Base-by-base conservation (phyloP, 2,329 filamentous ascomycete species). In the Aspergillus luchuensis region DNA sequence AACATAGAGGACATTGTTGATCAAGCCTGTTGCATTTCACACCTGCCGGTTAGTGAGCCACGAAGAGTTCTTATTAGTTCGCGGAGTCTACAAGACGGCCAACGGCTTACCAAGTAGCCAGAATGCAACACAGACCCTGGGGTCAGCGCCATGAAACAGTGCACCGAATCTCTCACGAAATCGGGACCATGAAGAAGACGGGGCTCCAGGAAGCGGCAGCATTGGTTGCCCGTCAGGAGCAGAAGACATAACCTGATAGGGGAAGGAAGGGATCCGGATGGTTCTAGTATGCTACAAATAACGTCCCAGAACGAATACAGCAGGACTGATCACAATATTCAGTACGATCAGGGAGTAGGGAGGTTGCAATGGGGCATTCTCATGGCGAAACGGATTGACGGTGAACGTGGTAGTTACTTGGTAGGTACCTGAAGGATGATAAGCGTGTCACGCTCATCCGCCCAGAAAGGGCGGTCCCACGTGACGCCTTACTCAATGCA, bases 1-100 rank as follows among this genome's bases (percentile, higher is more conserved):
- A 58, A 98, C 94, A 78, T 97, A 98, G 79, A 97, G 90, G 68
- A 98, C 91, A 80, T 98, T 98, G 79, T 99, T 98, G 74, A 98
- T 95, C 17, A 95, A 81, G 56, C 91, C 91, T 94, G 71, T n/a
- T 50, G 49, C 39, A 19, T 21, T 33, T 39, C 33, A 38, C 58
- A 57, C 30, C 15, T 36, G 33, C 11, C 33, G 19, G 41, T 63
- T 45, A 61, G 53, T 49, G 36, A 49, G 36, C 38, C 19, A 8
- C 15, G 8, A n/a, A 17, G 11, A 5, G 15, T 30, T 33, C 45
- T 28, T 50, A 50, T 50, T 28, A 33, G 47, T 49, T 28, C 25
- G 8, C n/a, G 25, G 33, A 11, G 25, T 50, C 47, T 50, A 50
- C 47, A 28, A 28, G 13, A 49, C 15, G 7, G 45, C 23, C 45